Percentiles rank a stretch among this genome's conserved stretches.
Conservation (phyloP, 116 monocot genomes). For the Phalaenopsis hybrid region DNA sequence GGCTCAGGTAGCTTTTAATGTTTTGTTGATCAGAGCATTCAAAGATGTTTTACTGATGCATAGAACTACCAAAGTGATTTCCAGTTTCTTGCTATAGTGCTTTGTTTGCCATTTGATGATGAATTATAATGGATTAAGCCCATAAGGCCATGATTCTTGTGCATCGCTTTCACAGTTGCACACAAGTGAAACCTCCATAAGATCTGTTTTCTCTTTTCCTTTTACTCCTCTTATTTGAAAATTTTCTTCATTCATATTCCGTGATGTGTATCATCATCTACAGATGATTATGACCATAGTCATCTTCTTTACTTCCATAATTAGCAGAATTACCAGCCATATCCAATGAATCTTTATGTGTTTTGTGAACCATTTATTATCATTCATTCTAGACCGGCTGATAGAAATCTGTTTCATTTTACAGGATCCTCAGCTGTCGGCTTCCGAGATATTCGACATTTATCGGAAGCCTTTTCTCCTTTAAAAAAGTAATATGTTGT, state of each 20-base stretch:
- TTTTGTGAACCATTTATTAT: neutral
- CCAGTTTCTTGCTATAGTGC: neutral
- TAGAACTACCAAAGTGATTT: neutral
- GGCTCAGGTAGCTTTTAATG: neutral
- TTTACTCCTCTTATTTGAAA: neutral
- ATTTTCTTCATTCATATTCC: neutral
- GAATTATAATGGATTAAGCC: neutral
- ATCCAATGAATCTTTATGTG: neutral
- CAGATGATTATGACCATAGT: neutral
- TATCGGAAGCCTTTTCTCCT: slow-evolving; percentile 52
- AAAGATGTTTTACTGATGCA: neutral
- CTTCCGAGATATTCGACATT: slow-evolving; percentile 58
- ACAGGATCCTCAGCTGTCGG: slow-evolving; percentile 74
- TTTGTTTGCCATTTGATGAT: neutral
- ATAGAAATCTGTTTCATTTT: neutral
- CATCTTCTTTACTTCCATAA: neutral
- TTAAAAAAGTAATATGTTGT: slow-evolving; percentile 17
- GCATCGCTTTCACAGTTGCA: neutral
- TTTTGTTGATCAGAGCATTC: neutral
- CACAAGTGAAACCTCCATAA: neutral
- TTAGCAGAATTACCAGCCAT: neutral
- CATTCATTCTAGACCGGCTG: neutral
- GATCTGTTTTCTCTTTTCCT: neutral
- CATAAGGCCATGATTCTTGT: neutral
- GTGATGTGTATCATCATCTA: neutral